These are phyloP conservation scores for Leishmania major DNA, from an alignment of 208 protist genomes.

Conservation along the genomic window DNA sequence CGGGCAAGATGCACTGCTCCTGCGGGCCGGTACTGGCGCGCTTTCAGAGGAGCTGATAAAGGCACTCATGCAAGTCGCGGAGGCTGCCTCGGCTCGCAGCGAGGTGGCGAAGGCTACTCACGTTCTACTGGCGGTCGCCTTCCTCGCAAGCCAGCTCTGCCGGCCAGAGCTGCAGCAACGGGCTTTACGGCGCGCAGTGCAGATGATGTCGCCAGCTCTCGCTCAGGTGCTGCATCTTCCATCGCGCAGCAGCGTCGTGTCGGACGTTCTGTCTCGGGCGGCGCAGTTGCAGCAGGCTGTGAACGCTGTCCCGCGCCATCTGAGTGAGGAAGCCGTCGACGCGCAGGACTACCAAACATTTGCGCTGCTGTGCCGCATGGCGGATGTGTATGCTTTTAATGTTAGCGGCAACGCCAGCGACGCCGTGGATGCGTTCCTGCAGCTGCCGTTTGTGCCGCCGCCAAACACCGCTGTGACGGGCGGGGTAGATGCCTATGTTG, in stretches of 20 bases:
- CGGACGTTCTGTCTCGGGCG: constrained; percentile 44
- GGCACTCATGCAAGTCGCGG: constrained; percentile 58
- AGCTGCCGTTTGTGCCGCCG: constrained; percentile 65
- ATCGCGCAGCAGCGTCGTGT: constrained; percentile 33
- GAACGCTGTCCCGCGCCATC: constrained; percentile 16
- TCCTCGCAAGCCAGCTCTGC: constrained; percentile 33
- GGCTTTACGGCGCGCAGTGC: constrained; percentile 57
- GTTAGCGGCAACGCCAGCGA: constrained; percentile 41
- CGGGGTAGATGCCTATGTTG: constrained; percentile 29
- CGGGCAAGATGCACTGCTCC: constrained; percentile 39
- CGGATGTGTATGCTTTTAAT: constrained; percentile 52
- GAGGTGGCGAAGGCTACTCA: constrained; percentile 58
- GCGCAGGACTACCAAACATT: constrained; percentile 31
- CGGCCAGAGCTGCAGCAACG: constrained; percentile 24
- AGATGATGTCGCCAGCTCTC: constrained; percentile 63
- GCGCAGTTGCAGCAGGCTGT: constrained; percentile 42
- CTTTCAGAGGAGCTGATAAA: constrained; percentile 55
- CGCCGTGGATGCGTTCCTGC: constrained; percentile 48
- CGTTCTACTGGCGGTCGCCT: constrained; percentile 49
- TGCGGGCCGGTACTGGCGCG: constrained; percentile 20
- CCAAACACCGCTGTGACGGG: constrained; percentile 20
- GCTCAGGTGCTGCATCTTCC: constrained; percentile 66
- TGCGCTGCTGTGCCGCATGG: constrained; percentile 54
- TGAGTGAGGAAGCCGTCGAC: constrained; percentile 6
- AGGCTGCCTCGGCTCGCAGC: constrained; percentile 50